Base-by-base conservation (phyloP, 2,329 filamentous ascomycete genomes). In the Xylaria sp. region DNA sequence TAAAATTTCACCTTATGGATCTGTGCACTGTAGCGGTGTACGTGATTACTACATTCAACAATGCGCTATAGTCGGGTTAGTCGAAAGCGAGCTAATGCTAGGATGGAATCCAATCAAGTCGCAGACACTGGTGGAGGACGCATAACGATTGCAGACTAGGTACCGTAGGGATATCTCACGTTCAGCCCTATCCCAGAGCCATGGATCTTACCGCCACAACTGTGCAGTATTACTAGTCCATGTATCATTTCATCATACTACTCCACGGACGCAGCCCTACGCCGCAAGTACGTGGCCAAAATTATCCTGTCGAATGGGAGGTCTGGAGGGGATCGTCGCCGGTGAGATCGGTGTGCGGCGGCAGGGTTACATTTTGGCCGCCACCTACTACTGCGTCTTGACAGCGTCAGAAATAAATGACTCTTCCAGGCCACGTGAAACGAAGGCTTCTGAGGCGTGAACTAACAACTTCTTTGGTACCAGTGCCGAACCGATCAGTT, bases 141-240 rank as follows among this genome's bases (percentile, higher is more conserved):
- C 21, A 11, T 4, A 21, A 27, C 21, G 2, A 3, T 36, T 36
- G 34, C 34, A 11, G 3, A 27, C 24, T 4, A 27, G 24, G 14
- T 17, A 53, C 27, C 27, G 32, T 27, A 30, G 50, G n/a, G n/a
- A 53, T 7, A 53, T 32, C 21, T 54, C 11, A 53, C 12, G 42
- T 30, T 68, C 66, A 68, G 61, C 67, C 64, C 67, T 61, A 58
- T 69, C 53, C 64, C 60, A 42, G 53, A n/a, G 24, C 55, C 60
- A 47, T 17, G 64, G 67, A 51, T 55, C 58, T 21, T 47, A 27
- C 53, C 45, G 42, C 56, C 61, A 47, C 53, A 64, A 21, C 39
- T 57, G 58, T 45, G 45, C 27, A 61, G 59, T 34, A n/a, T n/a
- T 42, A 51, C 56, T 45, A 21, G 32, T 61, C 11, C 17, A 61